A percentile compares a stretch with the other conserved stretches of the same genome.
These are phyloP conservation scores for Ichthyophonus hoferi DNA, from an alignment of 208 protist genomes.

Conservation along the genomic window DNA sequence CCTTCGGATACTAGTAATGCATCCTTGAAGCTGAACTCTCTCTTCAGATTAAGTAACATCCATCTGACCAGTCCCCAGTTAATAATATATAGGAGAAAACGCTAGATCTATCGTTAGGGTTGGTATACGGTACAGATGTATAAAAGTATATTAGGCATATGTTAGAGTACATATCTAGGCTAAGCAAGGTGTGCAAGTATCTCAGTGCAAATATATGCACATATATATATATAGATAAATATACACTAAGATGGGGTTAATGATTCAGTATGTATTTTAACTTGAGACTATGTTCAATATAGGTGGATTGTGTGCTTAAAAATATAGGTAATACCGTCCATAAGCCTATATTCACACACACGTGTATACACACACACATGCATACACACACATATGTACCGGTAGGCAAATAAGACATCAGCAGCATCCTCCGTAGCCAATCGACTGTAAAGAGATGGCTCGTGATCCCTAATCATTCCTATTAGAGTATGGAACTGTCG, in stretches of 20 bases:
- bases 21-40: constrained; percentile 39
- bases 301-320: no score
- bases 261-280: background rate
- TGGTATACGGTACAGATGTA: no score
- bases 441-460: background rate
- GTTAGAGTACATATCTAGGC: background rate
- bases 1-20: background rate
- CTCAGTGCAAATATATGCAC: background rate
- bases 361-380: background rate
- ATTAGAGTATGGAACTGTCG: constrained; percentile 25
- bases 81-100: background rate
- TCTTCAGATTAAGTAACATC: constrained; percentile 37
- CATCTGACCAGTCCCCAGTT: no score
- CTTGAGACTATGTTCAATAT: no score
- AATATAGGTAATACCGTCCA: background rate
- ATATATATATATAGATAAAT: background rate
- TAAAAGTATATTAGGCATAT: background rate
- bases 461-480: background rate
- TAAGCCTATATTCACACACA: background rate
- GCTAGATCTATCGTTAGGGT: no score
- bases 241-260: background rate
- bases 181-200: background rate
- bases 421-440: constrained; percentile 9
- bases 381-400: background rate
- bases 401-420: constrained; percentile 16